Conservation (phyloP, 345 rosid genomes). For the Triadica sebifera region DNA sequence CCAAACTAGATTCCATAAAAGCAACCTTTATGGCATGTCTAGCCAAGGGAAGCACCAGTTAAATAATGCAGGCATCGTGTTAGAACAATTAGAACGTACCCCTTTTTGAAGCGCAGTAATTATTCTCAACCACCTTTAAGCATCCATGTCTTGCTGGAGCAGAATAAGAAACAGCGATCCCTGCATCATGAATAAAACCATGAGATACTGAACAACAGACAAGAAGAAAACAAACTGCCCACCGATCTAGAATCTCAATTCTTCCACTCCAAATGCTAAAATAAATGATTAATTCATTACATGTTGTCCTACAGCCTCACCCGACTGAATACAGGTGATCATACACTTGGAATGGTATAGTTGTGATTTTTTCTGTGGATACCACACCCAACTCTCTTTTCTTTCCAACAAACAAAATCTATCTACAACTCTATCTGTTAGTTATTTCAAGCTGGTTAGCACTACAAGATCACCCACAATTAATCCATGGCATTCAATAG, state of each 20-base stretch:
- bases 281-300: background rate
- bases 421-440: background rate
- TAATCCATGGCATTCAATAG: background rate
- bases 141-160: constrained; percentile 83
- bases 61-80: background rate
- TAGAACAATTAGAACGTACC: constrained; percentile 41
- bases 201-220: constrained; percentile 22
- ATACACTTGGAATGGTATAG: background rate
- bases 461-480: background rate
- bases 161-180: constrained; percentile 68
- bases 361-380: background rate
- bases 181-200: constrained; percentile 40
- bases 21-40: background rate
- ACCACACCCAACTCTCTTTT: background rate
- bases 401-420: background rate
- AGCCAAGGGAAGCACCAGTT: background rate
- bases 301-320: background rate
- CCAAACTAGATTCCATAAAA: background rate
- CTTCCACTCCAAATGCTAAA: background rate
- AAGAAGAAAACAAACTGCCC: background rate
- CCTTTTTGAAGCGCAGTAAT: constrained; percentile 88
- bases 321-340: background rate
- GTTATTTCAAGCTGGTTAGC: background rate
- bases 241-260: background rate
- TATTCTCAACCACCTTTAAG: constrained; percentile 83